Conservation (phyloP, 768 basidiomycete species). For the Rhodotorula graminis region DNA sequence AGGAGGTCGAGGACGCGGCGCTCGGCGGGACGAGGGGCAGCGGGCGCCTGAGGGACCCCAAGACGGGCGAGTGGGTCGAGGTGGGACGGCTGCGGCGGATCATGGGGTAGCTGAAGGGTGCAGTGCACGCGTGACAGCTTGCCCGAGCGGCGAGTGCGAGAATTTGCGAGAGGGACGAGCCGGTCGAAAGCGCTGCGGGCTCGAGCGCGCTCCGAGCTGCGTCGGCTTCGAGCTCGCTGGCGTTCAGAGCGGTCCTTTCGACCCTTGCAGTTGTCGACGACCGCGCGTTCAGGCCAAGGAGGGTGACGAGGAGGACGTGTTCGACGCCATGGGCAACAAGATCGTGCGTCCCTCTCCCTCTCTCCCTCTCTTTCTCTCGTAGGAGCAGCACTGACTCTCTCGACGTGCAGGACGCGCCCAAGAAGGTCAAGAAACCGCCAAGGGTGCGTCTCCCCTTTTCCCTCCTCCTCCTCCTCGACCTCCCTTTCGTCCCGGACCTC, state of each 20-base stretch:
- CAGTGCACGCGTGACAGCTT: not conserved
- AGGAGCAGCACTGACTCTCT: no score
- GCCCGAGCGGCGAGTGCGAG: no score
- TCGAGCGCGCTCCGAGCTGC: no score
- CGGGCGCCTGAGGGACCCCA: slow-evolving; percentile 20
- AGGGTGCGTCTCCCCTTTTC: not conserved
- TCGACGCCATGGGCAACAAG: slow-evolving; percentile 98
- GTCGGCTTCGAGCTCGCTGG: no score
- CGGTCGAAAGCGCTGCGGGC: no score
- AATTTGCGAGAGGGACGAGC: no score
- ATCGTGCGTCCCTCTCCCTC: slow-evolving; percentile 57
- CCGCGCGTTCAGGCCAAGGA: slow-evolving; percentile 84
- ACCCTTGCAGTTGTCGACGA: no score
- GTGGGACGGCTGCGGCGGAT: slow-evolving; percentile 28
- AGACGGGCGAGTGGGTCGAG: slow-evolving; percentile 29
- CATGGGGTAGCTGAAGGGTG: slow-evolving; percentile 21
- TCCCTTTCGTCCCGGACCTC: not conserved
- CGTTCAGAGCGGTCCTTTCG: no score
- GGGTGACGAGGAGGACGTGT: slow-evolving; percentile 81
- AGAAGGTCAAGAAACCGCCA: slow-evolving; percentile 66
- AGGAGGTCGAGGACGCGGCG: slow-evolving; percentile 13
- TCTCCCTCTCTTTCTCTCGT: slow-evolving; percentile 18
- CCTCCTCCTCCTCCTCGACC: not conserved
- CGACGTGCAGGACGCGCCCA: slow-evolving; percentile 52
- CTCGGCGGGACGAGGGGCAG: not conserved